Conservation (phyloP, 208 protist genomes). For the Spongospora subterranea region DNA sequence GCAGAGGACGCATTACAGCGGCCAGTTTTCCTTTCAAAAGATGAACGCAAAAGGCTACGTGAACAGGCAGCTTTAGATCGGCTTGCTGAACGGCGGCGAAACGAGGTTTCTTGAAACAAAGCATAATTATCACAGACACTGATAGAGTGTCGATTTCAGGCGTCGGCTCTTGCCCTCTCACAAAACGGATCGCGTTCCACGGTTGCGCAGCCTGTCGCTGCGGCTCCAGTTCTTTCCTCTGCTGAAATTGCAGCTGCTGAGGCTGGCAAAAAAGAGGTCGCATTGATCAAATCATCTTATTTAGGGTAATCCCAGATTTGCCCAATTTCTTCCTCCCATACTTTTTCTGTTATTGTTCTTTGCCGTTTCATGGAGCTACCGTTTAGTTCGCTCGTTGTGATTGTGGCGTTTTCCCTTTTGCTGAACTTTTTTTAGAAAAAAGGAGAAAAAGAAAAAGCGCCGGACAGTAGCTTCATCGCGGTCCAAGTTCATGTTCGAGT, state of each 20-base stretch:
- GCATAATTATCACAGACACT: neutral
- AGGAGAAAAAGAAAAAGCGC: constrained; percentile 59
- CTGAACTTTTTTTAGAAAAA: constrained; percentile 3
- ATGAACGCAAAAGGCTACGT: neutral
- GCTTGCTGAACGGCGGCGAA: neutral
- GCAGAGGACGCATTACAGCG: neutral
- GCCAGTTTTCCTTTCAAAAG: constrained; percentile 12
- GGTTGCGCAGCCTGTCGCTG: neutral
- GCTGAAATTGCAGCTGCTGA: constrained; percentile 28
- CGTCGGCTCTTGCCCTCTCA: neutral
- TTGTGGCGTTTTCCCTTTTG: too few species aligned
- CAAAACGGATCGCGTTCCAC: neutral
- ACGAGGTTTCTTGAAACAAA: neutral
- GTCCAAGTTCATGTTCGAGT: constrained; percentile 67
- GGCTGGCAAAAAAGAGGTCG: constrained; percentile 5
- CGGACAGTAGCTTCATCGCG: neutral
- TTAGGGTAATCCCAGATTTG: neutral
- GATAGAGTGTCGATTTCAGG: neutral
- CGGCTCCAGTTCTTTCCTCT: neutral
- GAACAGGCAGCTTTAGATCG: neutral
- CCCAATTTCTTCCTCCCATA: too few species aligned
- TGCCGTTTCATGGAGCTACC: neutral
- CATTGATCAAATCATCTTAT: constrained; percentile 44
- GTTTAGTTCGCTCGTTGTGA: neutral
- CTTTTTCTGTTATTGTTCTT: too few species aligned